Percentiles rank a stretch among this genome's conserved stretches.
phyloP scores from a whole-genome alignment of 2,329 filamentous ascomycete genomes.

The Ophiostoma triangulosporum region DNA sequence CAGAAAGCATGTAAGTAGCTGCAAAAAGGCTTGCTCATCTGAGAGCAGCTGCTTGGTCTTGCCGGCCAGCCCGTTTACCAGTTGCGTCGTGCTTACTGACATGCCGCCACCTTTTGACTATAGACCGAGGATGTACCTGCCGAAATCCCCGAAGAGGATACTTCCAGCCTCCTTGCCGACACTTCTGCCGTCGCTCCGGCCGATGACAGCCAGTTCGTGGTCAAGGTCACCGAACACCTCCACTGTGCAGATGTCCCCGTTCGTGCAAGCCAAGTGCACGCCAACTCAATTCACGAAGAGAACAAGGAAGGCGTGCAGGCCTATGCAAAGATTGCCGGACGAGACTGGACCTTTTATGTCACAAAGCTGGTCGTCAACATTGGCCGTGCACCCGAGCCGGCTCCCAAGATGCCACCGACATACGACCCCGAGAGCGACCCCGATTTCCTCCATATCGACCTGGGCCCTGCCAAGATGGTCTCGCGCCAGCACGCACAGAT shows the following conservation, averaged over 20 bases:
- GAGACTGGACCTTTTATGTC: conserved; percentile 76
- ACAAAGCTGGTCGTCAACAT: conserved; percentile 64
- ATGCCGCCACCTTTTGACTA: background rate
- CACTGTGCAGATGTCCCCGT: conserved; percentile 30
- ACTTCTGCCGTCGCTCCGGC: conserved; percentile 23
- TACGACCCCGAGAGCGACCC: conserved; percentile 32
- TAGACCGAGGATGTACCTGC: conserved; percentile 29
- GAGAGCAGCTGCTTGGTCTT: background rate
- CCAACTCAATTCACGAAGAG: conserved; percentile 49
- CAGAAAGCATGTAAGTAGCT: conserved; percentile 41
- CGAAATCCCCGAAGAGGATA: conserved; percentile 32
- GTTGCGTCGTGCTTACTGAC: background rate
- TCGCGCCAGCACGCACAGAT: conserved; percentile 67
- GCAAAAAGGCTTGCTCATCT: background rate
- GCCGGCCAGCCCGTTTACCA: too few relatives aligned
- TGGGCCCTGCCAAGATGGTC: conserved; percentile 72
- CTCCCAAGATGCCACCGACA: conserved; percentile 21
- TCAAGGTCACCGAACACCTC: conserved; percentile 40
- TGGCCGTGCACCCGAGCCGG: conserved; percentile 50
- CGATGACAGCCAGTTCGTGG: conserved; percentile 43
- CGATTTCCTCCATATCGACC: conserved; percentile 65
- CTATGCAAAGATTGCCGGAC: conserved; percentile 70
- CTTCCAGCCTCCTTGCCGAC: conserved; percentile 29
- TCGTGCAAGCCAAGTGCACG: conserved; percentile 47
- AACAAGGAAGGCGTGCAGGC: conserved; percentile 52